Base-by-base conservation (phyloP, 2,329 filamentous ascomycete genomes). In the Colletotrichum sp. region DNA sequence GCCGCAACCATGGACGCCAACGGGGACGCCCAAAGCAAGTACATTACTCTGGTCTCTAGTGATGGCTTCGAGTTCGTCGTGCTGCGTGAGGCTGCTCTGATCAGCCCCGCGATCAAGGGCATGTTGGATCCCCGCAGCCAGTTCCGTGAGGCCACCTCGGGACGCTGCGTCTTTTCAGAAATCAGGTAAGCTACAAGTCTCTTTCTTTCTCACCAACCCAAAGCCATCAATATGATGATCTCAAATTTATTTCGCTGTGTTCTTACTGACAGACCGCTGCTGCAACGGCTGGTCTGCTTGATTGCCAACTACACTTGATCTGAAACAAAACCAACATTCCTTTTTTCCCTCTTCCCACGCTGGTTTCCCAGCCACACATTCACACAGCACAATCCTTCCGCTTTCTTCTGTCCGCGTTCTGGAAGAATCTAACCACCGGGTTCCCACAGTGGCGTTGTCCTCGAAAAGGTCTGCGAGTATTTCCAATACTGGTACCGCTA, bases 391-490 rank as follows among this genome's bases (percentile, higher is more conserved):
- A 13, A 52, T 15, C 28, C 55, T 22, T 22, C 28, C 18, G 27
- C 55, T 62, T 55, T 18, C 64, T 62, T 74, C 27, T 60, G 48
- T 68, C 36, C 36, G 18, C 27, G 56, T 69, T 76, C 70, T 76
- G 71, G 70, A 75, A 74, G 66, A 62, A 34, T 60, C 69, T 75
- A n/a, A 76, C 68, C 77, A 76, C 79, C 48, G 82, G 76, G 81
- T 77, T 74, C 28, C 82, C 48, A 58, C 22, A 96, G 94, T 84
- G 93, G 92, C 78, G 87, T 93, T 69, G 91, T 96, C 8, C 91
- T 96, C 4, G 94, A 96, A 83, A 95, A 95, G 82, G 92, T 96
- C 36, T 94, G 93, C 83, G 94, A 96, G 85, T 96, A 96, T 85
- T 93, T 96, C 77, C 94, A 95, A 82, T 96, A 96, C 87, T 94